Percentiles rank a stretch among this genome's conserved stretches.
Evolutionary conservation across 257 asterid species (phyloP).

Genomic region (Eucommia ulmoides): DNA sequence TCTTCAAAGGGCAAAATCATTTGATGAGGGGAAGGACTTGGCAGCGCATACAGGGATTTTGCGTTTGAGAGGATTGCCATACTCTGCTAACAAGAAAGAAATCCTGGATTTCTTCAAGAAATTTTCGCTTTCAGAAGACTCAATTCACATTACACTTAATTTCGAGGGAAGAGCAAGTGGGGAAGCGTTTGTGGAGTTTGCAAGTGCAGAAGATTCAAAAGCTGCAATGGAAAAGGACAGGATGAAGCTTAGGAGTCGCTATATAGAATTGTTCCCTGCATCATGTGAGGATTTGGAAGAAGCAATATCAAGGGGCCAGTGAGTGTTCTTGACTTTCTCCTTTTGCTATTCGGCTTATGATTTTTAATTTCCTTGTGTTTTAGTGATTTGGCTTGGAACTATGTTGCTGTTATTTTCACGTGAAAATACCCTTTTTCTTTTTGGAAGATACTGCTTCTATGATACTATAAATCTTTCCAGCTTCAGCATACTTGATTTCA

Average conservation of each 20-base stretch:
- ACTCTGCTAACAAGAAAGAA: constrained; percentile 61
- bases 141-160: constrained; percentile 54
- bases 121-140: constrained; percentile 57
- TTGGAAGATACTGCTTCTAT: too few relatives aligned
- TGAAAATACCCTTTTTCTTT: too few relatives aligned
- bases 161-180: constrained; percentile 89
- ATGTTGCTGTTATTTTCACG: too few relatives aligned
- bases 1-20: constrained; percentile 73
- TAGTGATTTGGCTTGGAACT: too few relatives aligned
- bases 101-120: constrained; percentile 65
- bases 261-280: constrained; percentile 85
- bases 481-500: too few relatives aligned
- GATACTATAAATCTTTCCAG: too few relatives aligned
- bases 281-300: constrained; percentile 84
- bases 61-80: constrained; percentile 90
- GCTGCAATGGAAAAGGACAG: constrained; percentile 93
- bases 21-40: constrained; percentile 57
- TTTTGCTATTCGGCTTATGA: too few relatives aligned
- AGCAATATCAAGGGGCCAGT: constrained; percentile 87
- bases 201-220: constrained; percentile 66
- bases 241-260: constrained; percentile 69
- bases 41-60: constrained; percentile 77
- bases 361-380: too few relatives aligned
- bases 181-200: constrained; percentile 92
- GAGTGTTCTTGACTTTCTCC: too few relatives aligned